Evolutionary conservation across 2,329 filamentous ascomycete genomes (phyloP).

Genomic region (Exophiala oligosperma): DNA sequence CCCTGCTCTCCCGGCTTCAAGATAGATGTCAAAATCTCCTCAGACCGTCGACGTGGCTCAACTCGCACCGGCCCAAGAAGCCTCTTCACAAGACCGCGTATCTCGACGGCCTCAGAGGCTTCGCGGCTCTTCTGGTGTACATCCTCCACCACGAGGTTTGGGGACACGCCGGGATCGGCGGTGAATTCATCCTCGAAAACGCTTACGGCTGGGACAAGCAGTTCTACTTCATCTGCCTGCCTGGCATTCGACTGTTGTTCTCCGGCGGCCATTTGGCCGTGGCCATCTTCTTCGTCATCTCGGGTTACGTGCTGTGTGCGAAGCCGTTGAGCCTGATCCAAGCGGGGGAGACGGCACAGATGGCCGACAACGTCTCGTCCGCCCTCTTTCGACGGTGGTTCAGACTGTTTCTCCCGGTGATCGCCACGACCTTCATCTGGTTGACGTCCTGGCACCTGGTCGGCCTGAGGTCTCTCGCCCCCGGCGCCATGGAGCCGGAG

Average conservation of each 20-base stretch:
- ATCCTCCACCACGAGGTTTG: slow-evolving; percentile 61
- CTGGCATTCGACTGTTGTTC: slow-evolving; percentile 61
- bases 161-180: slow-evolving; percentile 49
- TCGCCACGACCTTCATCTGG: slow-evolving; percentile 41
- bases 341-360: slow-evolving; percentile 40
- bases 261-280: slow-evolving; percentile 45
- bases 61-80: neutral
- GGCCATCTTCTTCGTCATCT: slow-evolving; percentile 50
- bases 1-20: too few relatives aligned
- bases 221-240: slow-evolving; percentile 55
- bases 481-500: slow-evolving; percentile 30
- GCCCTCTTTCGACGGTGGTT: slow-evolving; percentile 45
- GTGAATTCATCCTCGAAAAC: slow-evolving; percentile 49
- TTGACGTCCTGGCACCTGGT: slow-evolving; percentile 56
- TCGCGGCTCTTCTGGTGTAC: slow-evolving; percentile 68
- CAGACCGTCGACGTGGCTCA: too few relatives aligned
- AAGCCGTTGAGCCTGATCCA: slow-evolving; percentile 45
- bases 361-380: slow-evolving; percentile 51
- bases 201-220: slow-evolving; percentile 53
- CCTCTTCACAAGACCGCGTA: slow-evolving; percentile 49
- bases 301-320: slow-evolving; percentile 48
- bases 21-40: too few relatives aligned
- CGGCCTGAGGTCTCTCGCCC: slow-evolving; percentile 45
- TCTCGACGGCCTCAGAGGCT: slow-evolving; percentile 65
- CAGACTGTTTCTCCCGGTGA: slow-evolving; percentile 44